These are phyloP conservation scores for Amanita polypyramis DNA, from an alignment of 768 basidiomycete species.

Conservation along the genomic window DNA sequence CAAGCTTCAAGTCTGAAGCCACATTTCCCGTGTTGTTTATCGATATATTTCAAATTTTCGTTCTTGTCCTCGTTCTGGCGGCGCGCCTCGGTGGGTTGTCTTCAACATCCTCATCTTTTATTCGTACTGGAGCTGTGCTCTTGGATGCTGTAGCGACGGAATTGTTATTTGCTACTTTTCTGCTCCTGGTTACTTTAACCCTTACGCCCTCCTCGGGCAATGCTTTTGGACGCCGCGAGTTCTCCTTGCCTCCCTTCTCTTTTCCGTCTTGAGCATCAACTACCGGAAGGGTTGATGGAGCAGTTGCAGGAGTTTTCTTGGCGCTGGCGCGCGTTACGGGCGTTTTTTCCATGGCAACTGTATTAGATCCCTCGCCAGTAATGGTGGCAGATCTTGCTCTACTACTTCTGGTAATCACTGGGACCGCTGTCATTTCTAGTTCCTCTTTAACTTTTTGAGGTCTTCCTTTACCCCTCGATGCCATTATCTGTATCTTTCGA, in stretches of 20 bases:
- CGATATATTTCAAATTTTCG: background rate
- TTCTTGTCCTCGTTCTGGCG: conserved; percentile 5
- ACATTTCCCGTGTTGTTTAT: background rate
- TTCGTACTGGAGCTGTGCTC: background rate
- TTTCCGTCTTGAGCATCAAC: background rate
- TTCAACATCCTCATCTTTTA: conserved; percentile 2
- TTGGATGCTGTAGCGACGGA: background rate
- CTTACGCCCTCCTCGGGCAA: background rate
- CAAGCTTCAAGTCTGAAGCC: too few species aligned
- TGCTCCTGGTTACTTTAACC: conserved; percentile 2
- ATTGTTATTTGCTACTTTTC: background rate
- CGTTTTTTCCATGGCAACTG: background rate
- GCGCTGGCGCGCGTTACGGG: conserved; percentile 2
- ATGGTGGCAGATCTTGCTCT: background rate
- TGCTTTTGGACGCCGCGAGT: background rate
- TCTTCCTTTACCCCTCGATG: background rate
- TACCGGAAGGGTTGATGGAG: conserved; percentile 1
- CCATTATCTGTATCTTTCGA: background rate
- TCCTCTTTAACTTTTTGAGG: conserved; percentile 4
- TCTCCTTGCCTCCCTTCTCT: conserved; percentile 1
- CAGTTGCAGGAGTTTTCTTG: conserved; percentile 3
- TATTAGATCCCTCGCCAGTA: background rate
- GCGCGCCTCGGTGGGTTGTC: background rate
- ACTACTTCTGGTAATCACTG: background rate
- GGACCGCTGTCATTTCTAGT: background rate